Evolutionary conservation across 306 rosid species (phyloP).

Genomic region (Quercus suber): DNA sequence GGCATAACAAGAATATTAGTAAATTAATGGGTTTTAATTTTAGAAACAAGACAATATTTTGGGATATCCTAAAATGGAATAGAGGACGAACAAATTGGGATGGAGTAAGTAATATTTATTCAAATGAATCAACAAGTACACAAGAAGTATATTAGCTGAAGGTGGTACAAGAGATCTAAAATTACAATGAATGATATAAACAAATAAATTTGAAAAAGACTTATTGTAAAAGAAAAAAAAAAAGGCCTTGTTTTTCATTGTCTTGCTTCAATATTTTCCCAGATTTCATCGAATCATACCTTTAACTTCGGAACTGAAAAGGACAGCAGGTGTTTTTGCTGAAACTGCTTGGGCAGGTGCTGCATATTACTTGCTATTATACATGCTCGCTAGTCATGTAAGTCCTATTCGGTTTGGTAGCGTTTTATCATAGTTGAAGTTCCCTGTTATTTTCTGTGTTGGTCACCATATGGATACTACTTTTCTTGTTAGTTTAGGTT

Average conservation of each 20-base stretch:
- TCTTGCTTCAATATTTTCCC: conserved; percentile 87
- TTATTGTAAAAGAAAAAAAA: no score
- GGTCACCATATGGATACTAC: conserved; percentile 14
- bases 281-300: conserved; percentile 79
- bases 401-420: conserved; percentile 31
- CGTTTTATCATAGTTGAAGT: conserved; percentile 4
- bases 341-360: conserved; percentile 99
- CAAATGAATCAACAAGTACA: no score
- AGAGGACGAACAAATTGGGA: no score
- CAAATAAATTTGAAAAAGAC: no score
- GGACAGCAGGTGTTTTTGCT: conserved; percentile 96
- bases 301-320: conserved; percentile 86
- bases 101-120: no score
- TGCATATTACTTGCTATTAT: conserved; percentile 84
- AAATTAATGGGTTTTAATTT: no score
- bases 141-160: no score
- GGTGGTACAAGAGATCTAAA: no score
- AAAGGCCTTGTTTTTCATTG: conserved; percentile 80
- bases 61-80: no score
- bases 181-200: no score
- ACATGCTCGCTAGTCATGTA: conserved; percentile 99
- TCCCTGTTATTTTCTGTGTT: conserved; percentile 14
- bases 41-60: no score
- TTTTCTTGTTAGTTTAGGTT: conserved; percentile 7
- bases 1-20: no score